Conservation (phyloP, 108 stramenopile genomes). For the Phaeodactylum tricornutum region DNA sequence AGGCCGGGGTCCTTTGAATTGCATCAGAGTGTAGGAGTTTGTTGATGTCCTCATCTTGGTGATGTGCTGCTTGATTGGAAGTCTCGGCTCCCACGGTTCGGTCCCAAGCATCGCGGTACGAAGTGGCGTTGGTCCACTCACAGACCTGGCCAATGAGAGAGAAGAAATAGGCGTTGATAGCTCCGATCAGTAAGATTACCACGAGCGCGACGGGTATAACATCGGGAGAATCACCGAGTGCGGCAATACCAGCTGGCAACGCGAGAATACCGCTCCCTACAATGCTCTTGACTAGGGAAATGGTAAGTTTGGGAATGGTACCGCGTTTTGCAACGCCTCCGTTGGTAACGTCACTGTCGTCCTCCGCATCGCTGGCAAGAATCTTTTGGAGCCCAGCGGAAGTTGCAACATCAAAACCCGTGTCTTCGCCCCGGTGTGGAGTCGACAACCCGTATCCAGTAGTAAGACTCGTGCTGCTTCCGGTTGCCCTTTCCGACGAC, state of each 20-base stretch:
- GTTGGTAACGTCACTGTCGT: too few relatives aligned
- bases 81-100: constrained; percentile 55
- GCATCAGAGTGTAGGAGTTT: too few relatives aligned
- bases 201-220: constrained; percentile 72
- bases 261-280: constrained; percentile 77
- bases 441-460: too few relatives aligned
- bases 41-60: too few relatives aligned
- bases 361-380: too few relatives aligned
- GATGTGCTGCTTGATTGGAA: too few relatives aligned
- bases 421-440: too few relatives aligned
- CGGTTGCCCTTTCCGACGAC: too few relatives aligned
- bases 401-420: too few relatives aligned
- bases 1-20: constrained; percentile 11
- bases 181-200: constrained; percentile 70
- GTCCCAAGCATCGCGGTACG: constrained; percentile 88
- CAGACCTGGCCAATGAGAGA: constrained; percentile 74
- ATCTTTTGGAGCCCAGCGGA: too few relatives aligned
- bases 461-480: too few relatives aligned
- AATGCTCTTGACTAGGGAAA: constrained; percentile 74
- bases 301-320: constrained; percentile 20
- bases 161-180: constrained; percentile 80
- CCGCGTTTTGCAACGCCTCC: constrained; percentile 1
- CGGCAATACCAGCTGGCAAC: constrained; percentile 87
- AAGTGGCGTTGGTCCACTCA: constrained; percentile 60
- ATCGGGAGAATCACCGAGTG: constrained; percentile 70